Evolutionary conservation across 345 rosid species (phyloP).

Genomic region (Gynandropsis gynandra): DNA sequence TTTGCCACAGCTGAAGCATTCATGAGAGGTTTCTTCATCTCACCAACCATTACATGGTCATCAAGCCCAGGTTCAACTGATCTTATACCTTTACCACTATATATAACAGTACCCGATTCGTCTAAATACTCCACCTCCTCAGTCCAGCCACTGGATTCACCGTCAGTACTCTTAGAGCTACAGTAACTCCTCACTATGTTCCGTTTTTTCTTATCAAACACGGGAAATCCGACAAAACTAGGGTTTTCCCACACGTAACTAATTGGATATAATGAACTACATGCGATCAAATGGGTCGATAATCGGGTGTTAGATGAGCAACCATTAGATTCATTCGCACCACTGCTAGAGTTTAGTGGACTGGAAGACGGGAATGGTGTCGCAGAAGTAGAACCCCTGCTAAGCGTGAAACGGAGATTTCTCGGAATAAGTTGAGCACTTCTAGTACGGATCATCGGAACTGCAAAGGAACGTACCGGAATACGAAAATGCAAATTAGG

Average conservation of each 20-base stretch:
- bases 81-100: conserved; percentile 75
- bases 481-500: conserved; percentile 7
- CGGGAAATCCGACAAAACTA: conserved; percentile 7
- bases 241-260: conserved; percentile 18
- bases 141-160: conserved; percentile 54
- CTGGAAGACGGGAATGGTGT: conserved; percentile 19
- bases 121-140: conserved; percentile 88
- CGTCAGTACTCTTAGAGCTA: conserved; percentile 28
- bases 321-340: conserved; percentile 8
- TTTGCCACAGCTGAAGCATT: conserved; percentile 79
- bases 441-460: conserved; percentile 30
- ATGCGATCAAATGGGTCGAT: conserved; percentile 19
- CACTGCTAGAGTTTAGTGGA: conserved; percentile 18
- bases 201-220: conserved; percentile 18
- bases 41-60: conserved; percentile 85
- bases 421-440: conserved; percentile 28
- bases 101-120: conserved; percentile 77
- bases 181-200: conserved; percentile 39
- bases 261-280: conserved; percentile 18
- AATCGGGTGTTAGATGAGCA: conserved; percentile 16
- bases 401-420: conserved; percentile 31
- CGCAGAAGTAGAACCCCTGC: conserved; percentile 24
- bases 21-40: conserved; percentile 62
- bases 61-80: conserved; percentile 83
- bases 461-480: conserved; percentile 11